Conservation (phyloP, 257 asterid species). For the Galeopsis tetrahit region DNA sequence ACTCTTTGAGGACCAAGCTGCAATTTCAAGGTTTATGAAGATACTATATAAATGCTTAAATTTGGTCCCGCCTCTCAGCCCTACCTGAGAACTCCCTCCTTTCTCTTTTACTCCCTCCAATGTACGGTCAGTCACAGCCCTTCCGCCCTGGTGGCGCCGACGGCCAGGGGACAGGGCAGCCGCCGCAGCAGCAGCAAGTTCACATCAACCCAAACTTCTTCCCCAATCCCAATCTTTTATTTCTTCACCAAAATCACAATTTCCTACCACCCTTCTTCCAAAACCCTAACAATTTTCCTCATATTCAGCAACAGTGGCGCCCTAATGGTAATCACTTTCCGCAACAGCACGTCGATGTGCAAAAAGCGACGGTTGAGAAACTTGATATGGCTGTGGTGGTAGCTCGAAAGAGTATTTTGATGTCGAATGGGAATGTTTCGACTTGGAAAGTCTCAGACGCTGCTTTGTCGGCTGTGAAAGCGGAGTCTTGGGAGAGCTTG, state of each 20-base stretch:
- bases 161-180: slow-evolving; percentile 42
- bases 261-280: slow-evolving; percentile 45
- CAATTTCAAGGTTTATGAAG: background rate
- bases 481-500: slow-evolving; percentile 83
- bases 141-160: slow-evolving; percentile 46
- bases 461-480: slow-evolving; percentile 59
- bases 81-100: background rate
- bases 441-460: slow-evolving; percentile 88
- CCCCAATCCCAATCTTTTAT: slow-evolving; percentile 36
- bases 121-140: slow-evolving; percentile 39
- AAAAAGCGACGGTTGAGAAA: slow-evolving; percentile 45
- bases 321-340: slow-evolving; percentile 30
- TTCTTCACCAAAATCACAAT: slow-evolving; percentile 39
- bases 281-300: slow-evolving; percentile 45
- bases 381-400: slow-evolving; percentile 61
- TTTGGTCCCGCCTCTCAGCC: slow-evolving; percentile 31
- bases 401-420: slow-evolving; percentile 55
- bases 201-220: slow-evolving; percentile 42
- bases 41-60: background rate
- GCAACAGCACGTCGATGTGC: slow-evolving; percentile 38
- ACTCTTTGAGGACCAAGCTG: background rate
- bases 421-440: slow-evolving; percentile 56
- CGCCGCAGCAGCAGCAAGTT: slow-evolving; percentile 37
- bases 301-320: slow-evolving; percentile 34
- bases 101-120: background rate